Evolutionary conservation across 164 flowering plant genomes (phyloP).

Genomic region (Echeveria elegans): DNA sequence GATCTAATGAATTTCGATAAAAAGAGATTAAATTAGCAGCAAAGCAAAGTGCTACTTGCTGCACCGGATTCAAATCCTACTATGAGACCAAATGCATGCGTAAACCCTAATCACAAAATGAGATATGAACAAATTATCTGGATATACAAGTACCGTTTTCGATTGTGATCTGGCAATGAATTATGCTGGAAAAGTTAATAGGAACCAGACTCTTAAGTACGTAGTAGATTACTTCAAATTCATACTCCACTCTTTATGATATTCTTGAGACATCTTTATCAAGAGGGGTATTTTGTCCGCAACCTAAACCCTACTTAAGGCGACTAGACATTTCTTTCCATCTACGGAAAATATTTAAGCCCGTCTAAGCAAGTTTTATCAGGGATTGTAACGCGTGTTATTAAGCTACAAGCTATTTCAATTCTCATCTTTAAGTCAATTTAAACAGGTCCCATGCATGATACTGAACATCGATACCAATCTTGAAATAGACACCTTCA

Average conservation of each 20-base stretch:
- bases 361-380: neutral
- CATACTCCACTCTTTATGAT: too few relatives aligned
- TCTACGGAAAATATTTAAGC: neutral
- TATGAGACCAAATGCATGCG: neutral
- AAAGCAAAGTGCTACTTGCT: too few relatives aligned
- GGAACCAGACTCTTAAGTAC: neutral
- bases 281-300: neutral
- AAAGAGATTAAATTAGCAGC: too few relatives aligned
- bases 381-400: conserved; percentile 1
- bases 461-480: neutral
- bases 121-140: too few relatives aligned
- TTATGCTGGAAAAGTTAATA: neutral
- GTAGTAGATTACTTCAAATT: neutral
- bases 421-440: conserved; percentile 6
- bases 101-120: neutral
- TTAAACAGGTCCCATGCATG: conserved; percentile 6
- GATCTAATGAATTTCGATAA: too few relatives aligned
- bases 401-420: neutral
- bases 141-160: neutral
- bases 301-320: neutral
- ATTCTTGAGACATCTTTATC: neutral
- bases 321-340: neutral
- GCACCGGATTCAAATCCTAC: too few relatives aligned
- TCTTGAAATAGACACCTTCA: neutral
- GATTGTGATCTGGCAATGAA: neutral